Evolutionary conservation across 345 rosid species (phyloP).

Genomic region (Excoecaria cochinchinensis): DNA sequence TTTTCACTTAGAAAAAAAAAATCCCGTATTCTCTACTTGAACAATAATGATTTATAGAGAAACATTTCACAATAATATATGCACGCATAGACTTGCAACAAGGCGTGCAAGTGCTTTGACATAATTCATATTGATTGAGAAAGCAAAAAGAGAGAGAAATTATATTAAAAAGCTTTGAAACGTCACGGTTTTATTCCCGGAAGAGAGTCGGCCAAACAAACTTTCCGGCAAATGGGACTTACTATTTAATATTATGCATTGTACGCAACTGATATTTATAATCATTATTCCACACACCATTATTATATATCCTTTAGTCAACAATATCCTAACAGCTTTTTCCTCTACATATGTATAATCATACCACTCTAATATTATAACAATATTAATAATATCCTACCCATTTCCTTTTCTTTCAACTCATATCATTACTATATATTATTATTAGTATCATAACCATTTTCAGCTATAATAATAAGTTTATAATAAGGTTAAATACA

Average conservation of each 20-base stretch:
- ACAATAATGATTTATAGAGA: too few species aligned
- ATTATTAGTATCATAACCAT: neutral
- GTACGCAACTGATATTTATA: slow-evolving; percentile 49
- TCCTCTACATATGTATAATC: slow-evolving; percentile 1
- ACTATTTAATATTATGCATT: slow-evolving; percentile 29
- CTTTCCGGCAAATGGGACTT: slow-evolving; percentile 53
- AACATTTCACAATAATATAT: too few species aligned
- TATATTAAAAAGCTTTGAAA: neutral
- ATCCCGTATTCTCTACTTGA: too few species aligned
- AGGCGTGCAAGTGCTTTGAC: too few species aligned
- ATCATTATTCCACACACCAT: slow-evolving; percentile 56
- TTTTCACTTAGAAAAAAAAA: too few species aligned
- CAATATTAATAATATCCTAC: too few species aligned
- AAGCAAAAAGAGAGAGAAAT: neutral
- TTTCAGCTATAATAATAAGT: neutral
- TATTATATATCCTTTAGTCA: slow-evolving; percentile 42
- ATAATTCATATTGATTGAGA: neutral
- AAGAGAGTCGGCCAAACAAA: slow-evolving; percentile 47
- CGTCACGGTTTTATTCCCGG: slow-evolving; percentile 20
- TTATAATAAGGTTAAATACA: too few species aligned
- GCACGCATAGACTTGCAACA: too few species aligned
- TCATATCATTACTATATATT: neutral
- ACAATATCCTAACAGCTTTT: slow-evolving; percentile 71
- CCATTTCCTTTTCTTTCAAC: too few species aligned
- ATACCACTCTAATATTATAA: neutral